Evolutionary conservation across 2,329 filamentous ascomycete genomes (phyloP), one percentile per base, ranked within the genome.

Genomic region (Helicocarpus griseus): DNA sequence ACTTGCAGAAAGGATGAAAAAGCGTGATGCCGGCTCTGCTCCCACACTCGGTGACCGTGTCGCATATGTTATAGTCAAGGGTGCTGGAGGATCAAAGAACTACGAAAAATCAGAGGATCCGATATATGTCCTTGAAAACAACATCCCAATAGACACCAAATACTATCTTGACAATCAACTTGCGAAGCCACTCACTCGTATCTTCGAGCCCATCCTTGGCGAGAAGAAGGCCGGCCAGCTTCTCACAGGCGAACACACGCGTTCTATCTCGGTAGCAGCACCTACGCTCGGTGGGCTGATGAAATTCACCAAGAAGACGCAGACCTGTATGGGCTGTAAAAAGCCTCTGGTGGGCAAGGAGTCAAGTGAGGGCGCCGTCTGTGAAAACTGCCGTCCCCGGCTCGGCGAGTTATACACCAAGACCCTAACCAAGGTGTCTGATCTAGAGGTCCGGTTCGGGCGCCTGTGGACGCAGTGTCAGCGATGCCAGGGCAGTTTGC

Each of bases 131-230:
- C 80, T 98, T 2, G 94, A 98, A 69, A 86, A 98, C 77, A 98
- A 97, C 62, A 80, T 98, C 52, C 93, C 93, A 9, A 95, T 98
- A 65, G 93, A 98, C 70, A 97, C 93, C 2, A 93, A 88, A 69
- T 98, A 97, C 74, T 98, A 98, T 69, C 83, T 98, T 19, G 93
- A 98, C 68, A 98, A 98, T 67, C 94, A 98, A 70, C 83, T 98
- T 17, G 86, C 93, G 7, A 98, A 98, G 70, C 93, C 93, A 0
- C 78, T 98, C 2, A 83, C 85, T 4, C 85, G 94, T 65, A 98
- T 98, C 65, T 98, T 98, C 76, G 93, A 98, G 69, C 93, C 93
- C 41, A 97, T 98, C 56, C 76, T 98, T 2, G 93, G 93, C 22
- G 90, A 96, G 70, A 91, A 88, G 61, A 94, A 93, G 67, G 89